Base-by-base conservation (phyloP, 306 rosid genomes). In the Cajanus cajan region DNA sequence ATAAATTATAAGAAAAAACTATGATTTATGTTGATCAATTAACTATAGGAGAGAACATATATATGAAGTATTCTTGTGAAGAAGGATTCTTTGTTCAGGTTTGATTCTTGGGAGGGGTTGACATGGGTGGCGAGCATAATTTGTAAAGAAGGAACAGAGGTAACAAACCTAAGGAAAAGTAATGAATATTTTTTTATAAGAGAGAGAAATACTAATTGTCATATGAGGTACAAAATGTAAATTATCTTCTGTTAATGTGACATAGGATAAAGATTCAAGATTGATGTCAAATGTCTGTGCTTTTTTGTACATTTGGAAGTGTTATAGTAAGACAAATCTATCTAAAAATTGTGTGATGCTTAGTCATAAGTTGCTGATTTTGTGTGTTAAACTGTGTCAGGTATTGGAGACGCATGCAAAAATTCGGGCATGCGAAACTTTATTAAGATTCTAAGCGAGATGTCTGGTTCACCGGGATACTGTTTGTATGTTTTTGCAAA, bases 401-500 rank as follows among this genome's bases (percentile, higher is more conserved):
- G 96, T 34, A 83, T 91, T 70, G 85, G 88, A 44, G 90, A 87
- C 82, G 41, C 77, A 68, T 91, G 93, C 85, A 86, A 47, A 77
- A 66, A 77, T 82, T 22, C 24, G 8, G 93, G 86, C 74, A 24
- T 85, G 12, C 5, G 31, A 24, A 74, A 45, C 16, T 89, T 91
- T 39, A 68, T 87, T 0, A 74, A 86, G 78, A 82, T 41, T 47
- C 77, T 91, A 67, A 85, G 88, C 74, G 78, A 83, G 40, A 87
- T 89, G 92, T 91, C 96, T 61, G 88, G 89, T 61, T 86, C 93
- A 67, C 86, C 82, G 79, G 93, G 93, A 86, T 78, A 87, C 44
- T 91, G 93, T 89, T 7, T 89, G 96, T 91, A 86, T 28, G 93
- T 44, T 45, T 9, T 82, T 66, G 88, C 66, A 54, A 21, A 65